phyloP scores from a whole-genome alignment of 176 grass and related monocot genomes.

The Carex littledalei region DNA sequence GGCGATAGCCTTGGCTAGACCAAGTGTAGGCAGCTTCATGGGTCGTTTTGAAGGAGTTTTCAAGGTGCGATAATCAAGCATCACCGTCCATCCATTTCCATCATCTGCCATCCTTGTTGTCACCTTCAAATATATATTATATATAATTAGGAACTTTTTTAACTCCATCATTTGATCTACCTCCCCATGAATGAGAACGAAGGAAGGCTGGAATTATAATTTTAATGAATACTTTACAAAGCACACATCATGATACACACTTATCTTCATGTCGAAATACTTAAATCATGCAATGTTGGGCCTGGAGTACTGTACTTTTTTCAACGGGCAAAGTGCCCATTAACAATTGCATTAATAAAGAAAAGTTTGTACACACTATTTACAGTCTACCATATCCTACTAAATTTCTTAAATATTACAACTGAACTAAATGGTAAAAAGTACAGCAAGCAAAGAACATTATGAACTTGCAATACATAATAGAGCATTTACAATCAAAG shows the following conservation, averaged over 20 bases:
- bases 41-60: slow-evolving; percentile 75
- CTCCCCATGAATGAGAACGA: background rate
- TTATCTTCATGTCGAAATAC: background rate
- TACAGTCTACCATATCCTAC: too few relatives aligned
- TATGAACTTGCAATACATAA: background rate
- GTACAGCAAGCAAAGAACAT: too few relatives aligned
- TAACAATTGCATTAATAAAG: too few relatives aligned
- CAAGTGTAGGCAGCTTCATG: slow-evolving; percentile 64
- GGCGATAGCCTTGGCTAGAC: slow-evolving; percentile 71
- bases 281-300: background rate
- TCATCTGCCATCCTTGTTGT: slow-evolving; percentile 77
- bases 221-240: background rate
- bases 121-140: slow-evolving; percentile 2
- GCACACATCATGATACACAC: background rate
- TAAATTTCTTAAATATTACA: too few relatives aligned
- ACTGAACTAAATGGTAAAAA: too few relatives aligned
- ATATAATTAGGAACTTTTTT: background rate
- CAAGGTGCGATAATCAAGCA: slow-evolving; percentile 97
- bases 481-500: background rate
- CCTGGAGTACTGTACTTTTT: background rate
- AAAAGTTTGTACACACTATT: too few relatives aligned
- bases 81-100: slow-evolving; percentile 96
- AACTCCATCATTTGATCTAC: background rate
- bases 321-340: too few relatives aligned
- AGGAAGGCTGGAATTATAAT: background rate